Evolutionary conservation across 768 basidiomycete species (phyloP).

Genomic region (Auricularia cornea): DNA sequence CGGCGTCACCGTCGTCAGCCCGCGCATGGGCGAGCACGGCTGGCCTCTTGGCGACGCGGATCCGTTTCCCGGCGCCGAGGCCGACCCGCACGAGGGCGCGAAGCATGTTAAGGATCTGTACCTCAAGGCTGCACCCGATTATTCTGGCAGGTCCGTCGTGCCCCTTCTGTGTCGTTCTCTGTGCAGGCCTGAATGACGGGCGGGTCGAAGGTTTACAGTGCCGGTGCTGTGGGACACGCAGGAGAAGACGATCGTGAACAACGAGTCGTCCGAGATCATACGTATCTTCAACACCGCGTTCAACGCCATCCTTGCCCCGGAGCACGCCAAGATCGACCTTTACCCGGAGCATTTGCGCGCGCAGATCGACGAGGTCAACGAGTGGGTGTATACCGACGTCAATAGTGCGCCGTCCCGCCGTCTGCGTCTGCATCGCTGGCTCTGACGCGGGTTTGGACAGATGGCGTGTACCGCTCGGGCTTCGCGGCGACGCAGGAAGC

Average conservation of each 20-base stretch:
- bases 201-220: constrained; percentile 22
- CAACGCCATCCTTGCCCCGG: constrained; percentile 24
- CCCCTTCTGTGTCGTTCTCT: too few species aligned
- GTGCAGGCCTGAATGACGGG: too few species aligned
- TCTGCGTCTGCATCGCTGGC: too few species aligned
- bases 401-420: constrained; percentile 11
- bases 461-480: constrained; percentile 32
- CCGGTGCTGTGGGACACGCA: constrained; percentile 38
- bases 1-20: constrained; percentile 35
- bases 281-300: constrained; percentile 34
- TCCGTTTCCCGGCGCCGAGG: constrained; percentile 23
- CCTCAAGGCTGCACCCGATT: constrained; percentile 30
- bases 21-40: constrained; percentile 34
- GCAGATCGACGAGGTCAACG: constrained; percentile 38
- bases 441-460: not conserved
- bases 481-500: constrained; percentile 38
- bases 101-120: constrained; percentile 35
- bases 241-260: constrained; percentile 35
- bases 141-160: constrained; percentile 19
- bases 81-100: constrained; percentile 29
- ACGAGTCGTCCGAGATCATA: constrained; percentile 37
- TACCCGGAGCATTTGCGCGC: constrained; percentile 31
- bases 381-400: constrained; percentile 32
- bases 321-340: constrained; percentile 24
- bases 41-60: constrained; percentile 31